phyloP scores from a whole-genome alignment of 805 yeast species.

The Starmerella tilneyi region DNA sequence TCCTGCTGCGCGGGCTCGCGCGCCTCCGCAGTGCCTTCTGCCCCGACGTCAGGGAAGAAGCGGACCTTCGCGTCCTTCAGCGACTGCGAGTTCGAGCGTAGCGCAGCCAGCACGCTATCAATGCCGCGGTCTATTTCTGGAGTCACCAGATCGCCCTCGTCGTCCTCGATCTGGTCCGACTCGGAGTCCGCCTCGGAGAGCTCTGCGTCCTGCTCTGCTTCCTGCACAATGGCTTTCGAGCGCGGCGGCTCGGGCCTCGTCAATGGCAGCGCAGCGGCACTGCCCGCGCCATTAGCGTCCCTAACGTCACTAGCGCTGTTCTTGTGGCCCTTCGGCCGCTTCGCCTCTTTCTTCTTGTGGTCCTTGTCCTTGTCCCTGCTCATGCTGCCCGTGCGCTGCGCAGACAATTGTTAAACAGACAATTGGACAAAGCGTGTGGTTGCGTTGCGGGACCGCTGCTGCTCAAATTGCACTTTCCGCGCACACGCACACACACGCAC shows the following conservation, averaged over 20 bases:
- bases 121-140: constrained; percentile 77
- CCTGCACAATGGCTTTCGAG: too few species aligned
- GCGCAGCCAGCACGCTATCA: constrained; percentile 56
- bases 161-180: constrained; percentile 70
- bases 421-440: too few species aligned
- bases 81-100: constrained; percentile 51
- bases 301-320: too few species aligned
- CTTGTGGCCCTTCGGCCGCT: neutral
- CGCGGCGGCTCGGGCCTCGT: neutral
- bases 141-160: constrained; percentile 76
- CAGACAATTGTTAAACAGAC: too few species aligned
- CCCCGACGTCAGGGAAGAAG: constrained; percentile 63
- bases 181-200: constrained; percentile 35
- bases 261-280: neutral
- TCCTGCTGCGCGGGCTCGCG: constrained; percentile 27
- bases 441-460: too few species aligned
- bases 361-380: neutral
- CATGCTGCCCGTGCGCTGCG: too few species aligned
- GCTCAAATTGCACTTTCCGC: too few species aligned
- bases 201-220: constrained; percentile 5
- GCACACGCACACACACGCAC: too few species aligned
- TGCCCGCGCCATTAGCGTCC: neutral
- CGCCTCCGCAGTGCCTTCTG: constrained; percentile 28
- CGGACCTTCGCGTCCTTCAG: constrained; percentile 57
- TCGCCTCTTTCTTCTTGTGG: neutral